A percentile compares a stretch with the other conserved stretches of the same genome.
Conservation (phyloP, 2,329 filamentous ascomycete genomes). For the Davidsoniella virescens region DNA sequence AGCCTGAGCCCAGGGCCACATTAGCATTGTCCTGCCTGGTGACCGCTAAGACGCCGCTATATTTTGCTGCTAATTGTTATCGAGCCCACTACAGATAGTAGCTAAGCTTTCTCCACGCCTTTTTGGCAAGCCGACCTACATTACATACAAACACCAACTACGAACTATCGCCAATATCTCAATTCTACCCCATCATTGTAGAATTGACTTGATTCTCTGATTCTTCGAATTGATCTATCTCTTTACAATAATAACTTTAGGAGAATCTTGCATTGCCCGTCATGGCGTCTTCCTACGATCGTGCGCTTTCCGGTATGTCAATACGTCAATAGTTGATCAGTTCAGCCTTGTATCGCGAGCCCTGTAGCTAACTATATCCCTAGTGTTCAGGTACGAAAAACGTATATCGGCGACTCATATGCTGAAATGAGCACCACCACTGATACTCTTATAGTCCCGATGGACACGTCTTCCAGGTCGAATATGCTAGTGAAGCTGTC, state of each 20-base stretch:
- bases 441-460: constrained; percentile 61
- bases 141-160: no score
- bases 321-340: constrained; percentile 14
- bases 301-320: constrained; percentile 85
- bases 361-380: constrained; percentile 26
- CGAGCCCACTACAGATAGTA: no score
- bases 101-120: no score
- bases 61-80: no score
- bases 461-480: constrained; percentile 98
- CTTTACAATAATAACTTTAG: background rate
- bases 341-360: constrained; percentile 18
- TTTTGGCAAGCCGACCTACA: no score
- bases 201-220: no score
- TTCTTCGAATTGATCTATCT: background rate
- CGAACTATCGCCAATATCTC: background rate
- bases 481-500: constrained; percentile 97
- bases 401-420: constrained; percentile 63
- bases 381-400: constrained; percentile 86
- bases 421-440: constrained; percentile 15
- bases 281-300: constrained; percentile 94
- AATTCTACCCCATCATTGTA: background rate
- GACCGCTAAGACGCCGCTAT: no score
- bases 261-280: constrained; percentile 12
- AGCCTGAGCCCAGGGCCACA: constrained; percentile 16
- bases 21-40: constrained; percentile 10